A percentile compares a stretch with the other conserved stretches of the same genome.
These are phyloP conservation scores for Pseudisothecium myosuroides DNA, from an alignment of 225 moss, liverwort and hornwort genomes.

Conservation along the genomic window DNA sequence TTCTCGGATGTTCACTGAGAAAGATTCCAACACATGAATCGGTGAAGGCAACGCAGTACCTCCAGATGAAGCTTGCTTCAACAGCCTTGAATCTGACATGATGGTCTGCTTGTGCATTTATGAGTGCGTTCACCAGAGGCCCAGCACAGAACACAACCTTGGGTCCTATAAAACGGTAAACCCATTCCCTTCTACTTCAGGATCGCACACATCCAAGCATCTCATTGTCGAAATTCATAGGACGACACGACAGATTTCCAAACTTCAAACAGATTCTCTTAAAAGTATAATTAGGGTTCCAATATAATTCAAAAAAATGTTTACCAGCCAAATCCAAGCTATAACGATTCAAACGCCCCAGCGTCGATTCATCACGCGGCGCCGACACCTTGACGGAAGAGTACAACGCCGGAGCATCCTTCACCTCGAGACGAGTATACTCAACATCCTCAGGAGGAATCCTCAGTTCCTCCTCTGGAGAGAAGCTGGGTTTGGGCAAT, in stretches of 20 bases:
- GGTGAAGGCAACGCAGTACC: slow-evolving; percentile 1
- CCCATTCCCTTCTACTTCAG: neutral
- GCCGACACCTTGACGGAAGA: slow-evolving; percentile 35
- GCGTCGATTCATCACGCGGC: slow-evolving; percentile 22
- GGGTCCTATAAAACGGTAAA: slow-evolving; percentile 37
- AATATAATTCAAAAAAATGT: neutral
- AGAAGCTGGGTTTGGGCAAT: slow-evolving; percentile 12
- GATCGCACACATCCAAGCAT: neutral
- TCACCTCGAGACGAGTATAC: slow-evolving; percentile 22
- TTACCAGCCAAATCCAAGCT: slow-evolving; percentile 49
- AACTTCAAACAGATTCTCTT: neutral
- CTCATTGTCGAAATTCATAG: neutral
- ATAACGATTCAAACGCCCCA: slow-evolving; percentile 52
- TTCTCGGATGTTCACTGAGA: neutral
- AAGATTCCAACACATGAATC: neutral
- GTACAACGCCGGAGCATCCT: slow-evolving; percentile 32
- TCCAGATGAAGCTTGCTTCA: slow-evolving; percentile 90
- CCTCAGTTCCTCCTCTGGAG: neutral
- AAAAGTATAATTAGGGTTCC: too few relatives aligned
- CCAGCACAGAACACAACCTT: slow-evolving; percentile 83
- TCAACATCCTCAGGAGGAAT: neutral
- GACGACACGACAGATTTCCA: neutral
- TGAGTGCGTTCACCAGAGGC: slow-evolving; percentile 54
- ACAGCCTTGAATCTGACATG: slow-evolving; percentile 91
- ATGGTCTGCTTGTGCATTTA: slow-evolving; percentile 73